phyloP scores from a whole-genome alignment of 2,329 filamentous ascomycete species.

The Venturia oleaginea region DNA sequence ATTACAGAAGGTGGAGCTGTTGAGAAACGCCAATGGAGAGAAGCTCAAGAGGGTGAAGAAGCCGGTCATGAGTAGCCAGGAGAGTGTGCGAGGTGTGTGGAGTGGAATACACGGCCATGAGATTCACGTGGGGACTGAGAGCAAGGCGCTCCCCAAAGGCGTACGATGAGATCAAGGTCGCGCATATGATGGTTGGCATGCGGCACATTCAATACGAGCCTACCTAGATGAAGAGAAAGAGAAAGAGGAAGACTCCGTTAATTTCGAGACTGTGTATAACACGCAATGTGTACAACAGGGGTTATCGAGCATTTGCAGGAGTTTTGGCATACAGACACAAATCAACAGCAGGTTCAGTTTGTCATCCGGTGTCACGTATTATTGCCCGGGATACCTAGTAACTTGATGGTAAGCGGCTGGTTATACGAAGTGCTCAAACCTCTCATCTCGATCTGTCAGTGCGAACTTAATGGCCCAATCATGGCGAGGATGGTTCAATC shows the following conservation, averaged over 20 bases:
- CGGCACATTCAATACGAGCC: neutral
- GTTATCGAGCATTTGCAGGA: neutral
- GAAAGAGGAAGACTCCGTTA: too few species aligned
- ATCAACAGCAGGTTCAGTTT: neutral
- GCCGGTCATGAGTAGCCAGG: slow-evolving; percentile 52
- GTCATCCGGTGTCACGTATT: neutral
- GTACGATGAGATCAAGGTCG: neutral
- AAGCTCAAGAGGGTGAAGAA: slow-evolving; percentile 52
- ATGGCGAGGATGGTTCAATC: too few species aligned
- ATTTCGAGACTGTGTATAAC: neutral
- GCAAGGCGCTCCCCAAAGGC: neutral
- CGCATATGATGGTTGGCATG: neutral
- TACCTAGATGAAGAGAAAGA: neutral
- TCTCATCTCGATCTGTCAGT: too few species aligned
- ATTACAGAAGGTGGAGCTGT: slow-evolving; percentile 63
- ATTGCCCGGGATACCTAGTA: too few species aligned
- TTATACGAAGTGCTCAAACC: too few species aligned
- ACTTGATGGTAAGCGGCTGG: too few species aligned
- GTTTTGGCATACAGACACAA: neutral
- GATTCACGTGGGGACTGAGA: slow-evolving; percentile 31
- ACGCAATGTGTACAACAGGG: neutral
- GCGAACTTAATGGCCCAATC: too few species aligned
- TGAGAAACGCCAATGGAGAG: slow-evolving; percentile 67
- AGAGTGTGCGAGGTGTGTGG: slow-evolving; percentile 58
- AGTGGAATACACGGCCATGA: slow-evolving; percentile 52